phyloP scores from a whole-genome alignment of 441 rosid genomes.

The Hura crepitans region DNA sequence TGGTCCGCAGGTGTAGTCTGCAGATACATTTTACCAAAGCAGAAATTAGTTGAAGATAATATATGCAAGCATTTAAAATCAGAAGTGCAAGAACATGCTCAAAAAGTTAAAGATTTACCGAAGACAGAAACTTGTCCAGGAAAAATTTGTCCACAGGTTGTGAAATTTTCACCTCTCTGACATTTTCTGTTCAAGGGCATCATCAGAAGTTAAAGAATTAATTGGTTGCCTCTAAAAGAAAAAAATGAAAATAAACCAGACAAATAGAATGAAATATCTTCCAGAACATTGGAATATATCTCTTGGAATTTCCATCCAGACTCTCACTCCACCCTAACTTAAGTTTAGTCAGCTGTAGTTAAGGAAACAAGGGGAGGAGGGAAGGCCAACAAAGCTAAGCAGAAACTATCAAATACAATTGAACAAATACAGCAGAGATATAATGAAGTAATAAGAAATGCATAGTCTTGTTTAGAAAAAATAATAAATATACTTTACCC shows the following conservation, averaged over 20 bases:
- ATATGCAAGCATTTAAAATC: background rate
- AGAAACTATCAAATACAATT: slow-evolving; percentile 10
- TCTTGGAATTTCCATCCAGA: background rate
- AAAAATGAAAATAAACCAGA: background rate
- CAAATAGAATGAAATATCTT: background rate
- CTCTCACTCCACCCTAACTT: background rate
- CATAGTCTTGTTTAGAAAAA: slow-evolving; percentile 19
- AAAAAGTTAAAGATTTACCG: slow-evolving; percentile 26
- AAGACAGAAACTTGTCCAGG: slow-evolving; percentile 25
- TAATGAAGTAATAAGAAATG: background rate
- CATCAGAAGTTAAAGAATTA: slow-evolving; percentile 20
- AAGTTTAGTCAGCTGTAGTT: background rate
- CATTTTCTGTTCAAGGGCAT: slow-evolving; percentile 40
- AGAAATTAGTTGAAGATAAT: slow-evolving; percentile 16
- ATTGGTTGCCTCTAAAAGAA: slow-evolving; percentile 9
- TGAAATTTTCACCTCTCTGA: slow-evolving; percentile 31
- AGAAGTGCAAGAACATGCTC: slow-evolving; percentile 11
- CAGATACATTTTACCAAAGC: slow-evolving; percentile 25
- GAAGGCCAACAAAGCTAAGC: background rate
- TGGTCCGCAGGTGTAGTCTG: slow-evolving; percentile 32
- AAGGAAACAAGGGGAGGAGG: background rate
- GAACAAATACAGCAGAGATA: background rate
- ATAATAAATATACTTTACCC: slow-evolving; percentile 35
- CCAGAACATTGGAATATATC: slow-evolving; percentile 9
- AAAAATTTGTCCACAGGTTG: slow-evolving; percentile 26